A percentile compares a stretch with the other conserved stretches of the same genome.
Evolutionary conservation across 2,329 filamentous ascomycete species (phyloP).

Genomic region (Pseudocercospora fijiensis): DNA sequence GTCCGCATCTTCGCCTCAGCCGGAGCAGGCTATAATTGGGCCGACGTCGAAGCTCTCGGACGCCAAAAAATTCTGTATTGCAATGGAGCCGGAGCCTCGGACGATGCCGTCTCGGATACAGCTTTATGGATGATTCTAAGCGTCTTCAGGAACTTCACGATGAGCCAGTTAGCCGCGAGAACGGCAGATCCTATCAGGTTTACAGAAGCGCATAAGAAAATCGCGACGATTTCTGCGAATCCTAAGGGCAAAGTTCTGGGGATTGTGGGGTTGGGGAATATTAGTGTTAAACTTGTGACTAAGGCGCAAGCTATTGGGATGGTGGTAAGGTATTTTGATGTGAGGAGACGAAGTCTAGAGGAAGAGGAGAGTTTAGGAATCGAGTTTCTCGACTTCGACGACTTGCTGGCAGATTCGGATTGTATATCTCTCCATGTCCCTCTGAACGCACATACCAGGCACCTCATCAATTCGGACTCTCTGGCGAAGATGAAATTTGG

Average conservation of each 20-base stretch:
- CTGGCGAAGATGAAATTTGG: not conserved
- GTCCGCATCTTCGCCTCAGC: slow-evolving; percentile 60
- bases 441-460: not conserved
- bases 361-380: not conserved
- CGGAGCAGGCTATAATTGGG: slow-evolving; percentile 63
- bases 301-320: slow-evolving; percentile 2
- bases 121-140: slow-evolving; percentile 68
- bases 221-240: slow-evolving; percentile 53
- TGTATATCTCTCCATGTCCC: slow-evolving; percentile 5
- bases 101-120: slow-evolving; percentile 71
- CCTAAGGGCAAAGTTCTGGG: not conserved
- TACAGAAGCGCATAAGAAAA: slow-evolving; percentile 58
- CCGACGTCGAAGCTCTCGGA: slow-evolving; percentile 59
- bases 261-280: not conserved
- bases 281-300: not conserved
- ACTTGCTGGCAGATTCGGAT: not conserved
- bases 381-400: not conserved
- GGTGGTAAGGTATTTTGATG: not conserved
- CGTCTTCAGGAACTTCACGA: slow-evolving; percentile 66
- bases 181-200: slow-evolving; percentile 50
- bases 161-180: slow-evolving; percentile 59
- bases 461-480: not conserved
- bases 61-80: slow-evolving; percentile 66
- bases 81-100: slow-evolving; percentile 67
- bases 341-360: not conserved